phyloP scores from a whole-genome alignment of 345 rosid genomes.

The Dimocarpus longan region DNA sequence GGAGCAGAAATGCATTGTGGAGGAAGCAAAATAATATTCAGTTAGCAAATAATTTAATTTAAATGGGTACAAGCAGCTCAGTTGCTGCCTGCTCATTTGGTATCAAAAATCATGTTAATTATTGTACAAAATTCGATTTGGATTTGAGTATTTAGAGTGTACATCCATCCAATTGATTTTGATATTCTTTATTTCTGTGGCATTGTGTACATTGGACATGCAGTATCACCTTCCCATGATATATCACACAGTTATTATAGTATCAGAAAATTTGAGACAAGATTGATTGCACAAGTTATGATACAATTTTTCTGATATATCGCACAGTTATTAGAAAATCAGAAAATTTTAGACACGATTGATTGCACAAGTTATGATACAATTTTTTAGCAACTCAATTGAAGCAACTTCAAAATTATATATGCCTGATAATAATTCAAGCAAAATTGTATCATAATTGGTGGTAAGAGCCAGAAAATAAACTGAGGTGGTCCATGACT shows the following conservation, averaged over 20 bases:
- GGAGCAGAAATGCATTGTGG: not conserved
- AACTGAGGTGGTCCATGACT: no score
- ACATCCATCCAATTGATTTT: no score
- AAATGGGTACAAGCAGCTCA: no score
- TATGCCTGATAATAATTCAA: no score
- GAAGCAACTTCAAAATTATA: not conserved
- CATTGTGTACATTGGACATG: not conserved
- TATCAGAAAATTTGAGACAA: not conserved
- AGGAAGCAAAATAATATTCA: not conserved
- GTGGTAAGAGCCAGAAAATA: no score
- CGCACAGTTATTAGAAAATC: not conserved
- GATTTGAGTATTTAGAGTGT: not conserved
- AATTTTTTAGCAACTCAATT: not conserved
- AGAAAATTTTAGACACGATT: not conserved
- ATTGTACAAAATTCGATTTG: not conserved
- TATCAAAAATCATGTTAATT: slow-evolving; percentile 1
- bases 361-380: not conserved
- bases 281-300: not conserved
- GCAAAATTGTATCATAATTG: no score
- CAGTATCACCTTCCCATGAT: not conserved
- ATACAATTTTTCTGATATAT: not conserved
- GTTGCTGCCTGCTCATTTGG: not conserved
- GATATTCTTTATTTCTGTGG: no score
- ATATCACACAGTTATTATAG: no score
- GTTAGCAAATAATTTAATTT: not conserved